These are phyloP conservation scores for Yamadazyma endophytica DNA, from an alignment of 805 yeast genomes.

Conservation along the genomic window DNA sequence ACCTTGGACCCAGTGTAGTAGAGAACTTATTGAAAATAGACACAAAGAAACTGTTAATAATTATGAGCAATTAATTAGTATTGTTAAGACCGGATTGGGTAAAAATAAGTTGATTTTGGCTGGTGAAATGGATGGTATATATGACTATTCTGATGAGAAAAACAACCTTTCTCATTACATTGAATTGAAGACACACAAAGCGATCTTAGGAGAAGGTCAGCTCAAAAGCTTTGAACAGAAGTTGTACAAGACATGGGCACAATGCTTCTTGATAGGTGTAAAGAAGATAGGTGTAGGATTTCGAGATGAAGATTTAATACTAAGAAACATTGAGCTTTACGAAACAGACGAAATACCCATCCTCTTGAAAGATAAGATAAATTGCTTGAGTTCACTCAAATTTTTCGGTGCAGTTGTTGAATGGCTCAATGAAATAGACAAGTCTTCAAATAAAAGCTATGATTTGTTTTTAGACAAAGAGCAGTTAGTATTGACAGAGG, in stretches of 20 bases:
- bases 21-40: conserved; percentile 68
- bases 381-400: conserved; percentile 73
- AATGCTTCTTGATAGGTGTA: conserved; percentile 83
- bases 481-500: conserved; percentile 35
- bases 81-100: conserved; percentile 86
- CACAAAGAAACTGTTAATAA: conserved; percentile 57
- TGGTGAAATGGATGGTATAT: conserved; percentile 90
- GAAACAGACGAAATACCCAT: conserved; percentile 77
- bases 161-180: conserved; percentile 70
- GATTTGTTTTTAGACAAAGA: conserved; percentile 47
- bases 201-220: conserved; percentile 52
- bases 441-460: conserved; percentile 35
- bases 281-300: conserved; percentile 82
- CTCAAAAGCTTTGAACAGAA: conserved; percentile 70
- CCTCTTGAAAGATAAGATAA: conserved; percentile 55
- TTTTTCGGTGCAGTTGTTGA: conserved; percentile 84
- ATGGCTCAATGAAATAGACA: conserved; percentile 60
- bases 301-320: conserved; percentile 65
- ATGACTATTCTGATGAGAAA: conserved; percentile 57
- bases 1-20: conserved; percentile 68
- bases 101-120: conserved; percentile 63
- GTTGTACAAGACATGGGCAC: conserved; percentile 85
- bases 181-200: conserved; percentile 73
- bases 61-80: conserved; percentile 72
- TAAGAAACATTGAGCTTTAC: conserved; percentile 69